Evolutionary conservation across 192 early-diverging fungal species (phyloP).

Genomic region (Umbelopsis sp.): DNA sequence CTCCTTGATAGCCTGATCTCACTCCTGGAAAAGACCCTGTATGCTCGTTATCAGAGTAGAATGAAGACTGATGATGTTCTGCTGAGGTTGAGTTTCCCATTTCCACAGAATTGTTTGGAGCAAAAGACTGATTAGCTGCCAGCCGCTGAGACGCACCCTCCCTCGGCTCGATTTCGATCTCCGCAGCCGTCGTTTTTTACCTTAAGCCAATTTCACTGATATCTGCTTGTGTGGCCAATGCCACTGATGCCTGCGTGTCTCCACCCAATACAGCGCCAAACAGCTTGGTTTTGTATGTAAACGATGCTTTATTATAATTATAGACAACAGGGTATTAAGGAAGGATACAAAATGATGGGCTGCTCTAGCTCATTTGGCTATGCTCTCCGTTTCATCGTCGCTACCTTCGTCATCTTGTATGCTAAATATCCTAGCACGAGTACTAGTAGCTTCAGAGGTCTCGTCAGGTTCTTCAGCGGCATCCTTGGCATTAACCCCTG

Average conservation of each 20-base stretch:
- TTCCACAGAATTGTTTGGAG: neutral
- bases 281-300: too few relatives aligned
- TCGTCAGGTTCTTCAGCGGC: neutral
- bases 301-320: too few relatives aligned
- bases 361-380: too few relatives aligned
- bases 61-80: neutral
- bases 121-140: neutral
- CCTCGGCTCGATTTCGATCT: too few relatives aligned
- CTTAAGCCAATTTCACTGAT: too few relatives aligned
- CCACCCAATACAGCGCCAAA: too few relatives aligned
- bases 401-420: neutral
- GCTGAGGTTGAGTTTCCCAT: slow-evolving; percentile 16
- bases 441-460: neutral
- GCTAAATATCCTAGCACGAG: neutral
- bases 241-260: too few relatives aligned
- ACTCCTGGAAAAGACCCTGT: slow-evolving; percentile 8
- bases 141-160: neutral
- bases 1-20: neutral
- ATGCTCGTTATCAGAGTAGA: slow-evolving; percentile 1
- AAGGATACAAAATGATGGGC: too few relatives aligned
- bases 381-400: neutral
- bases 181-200: too few relatives aligned
- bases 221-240: too few relatives aligned
- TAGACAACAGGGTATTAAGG: too few relatives aligned
- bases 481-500: neutral